Conservation (phyloP, 73 alveolate species). For the Paramecium bursaria region DNA sequence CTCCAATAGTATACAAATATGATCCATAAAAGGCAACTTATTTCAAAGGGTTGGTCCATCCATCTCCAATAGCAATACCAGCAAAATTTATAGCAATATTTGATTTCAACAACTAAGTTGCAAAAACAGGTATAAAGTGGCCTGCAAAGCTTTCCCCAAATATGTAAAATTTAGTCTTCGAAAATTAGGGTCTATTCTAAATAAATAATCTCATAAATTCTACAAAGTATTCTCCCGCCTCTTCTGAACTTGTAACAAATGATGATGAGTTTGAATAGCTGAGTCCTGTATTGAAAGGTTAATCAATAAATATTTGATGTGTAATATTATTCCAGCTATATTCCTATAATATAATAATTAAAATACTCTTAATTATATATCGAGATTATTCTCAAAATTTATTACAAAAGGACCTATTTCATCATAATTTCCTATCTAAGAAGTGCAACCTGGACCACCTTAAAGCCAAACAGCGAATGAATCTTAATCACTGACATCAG, state of each 20-base stretch:
- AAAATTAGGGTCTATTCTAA: slow-evolving; percentile 32
- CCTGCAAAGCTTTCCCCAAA: slow-evolving; percentile 62
- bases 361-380: background rate
- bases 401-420: too few species aligned
- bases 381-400: background rate
- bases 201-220: slow-evolving; percentile 18
- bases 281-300: slow-evolving; percentile 55
- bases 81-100: slow-evolving; percentile 13
- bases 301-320: slow-evolving; percentile 56
- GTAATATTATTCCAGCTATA: slow-evolving; percentile 47
- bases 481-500: background rate
- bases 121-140: slow-evolving; percentile 57
- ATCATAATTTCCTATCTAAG: too few species aligned
- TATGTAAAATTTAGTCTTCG: slow-evolving; percentile 40
- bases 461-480: background rate
- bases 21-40: background rate
- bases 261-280: background rate
- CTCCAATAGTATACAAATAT: background rate
- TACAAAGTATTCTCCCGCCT: slow-evolving; percentile 32
- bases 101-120: slow-evolving; percentile 47
- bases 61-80: slow-evolving; percentile 34
- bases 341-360: background rate
- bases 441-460: background rate
- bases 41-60: slow-evolving; percentile 30
- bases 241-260: slow-evolving; percentile 13